Percentiles rank a stretch among this genome's conserved stretches.
phyloP scores from a whole-genome alignment of 1,284 basidiomycete genomes.

The Trametes hirsuta region DNA sequence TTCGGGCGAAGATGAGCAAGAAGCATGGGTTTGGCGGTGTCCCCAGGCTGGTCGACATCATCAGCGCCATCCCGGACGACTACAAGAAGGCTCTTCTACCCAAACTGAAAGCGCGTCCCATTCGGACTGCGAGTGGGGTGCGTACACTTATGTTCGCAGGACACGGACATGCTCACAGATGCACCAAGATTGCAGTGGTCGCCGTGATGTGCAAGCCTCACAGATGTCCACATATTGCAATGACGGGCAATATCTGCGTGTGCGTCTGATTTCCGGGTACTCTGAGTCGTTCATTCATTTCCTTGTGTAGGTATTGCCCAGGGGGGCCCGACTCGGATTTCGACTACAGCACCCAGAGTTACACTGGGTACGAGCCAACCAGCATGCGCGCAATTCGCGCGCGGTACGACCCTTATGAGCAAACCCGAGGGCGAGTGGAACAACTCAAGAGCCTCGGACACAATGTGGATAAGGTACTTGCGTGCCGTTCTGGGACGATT shows the following conservation, averaged over 20 bases:
- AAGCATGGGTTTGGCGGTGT: constrained; percentile 87
- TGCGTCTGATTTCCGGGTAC: constrained; percentile 43
- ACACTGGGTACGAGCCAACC: constrained; percentile 97
- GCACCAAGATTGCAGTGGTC: constrained; percentile 88
- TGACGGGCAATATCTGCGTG: constrained; percentile 99
- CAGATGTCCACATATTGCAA: constrained; percentile 98
- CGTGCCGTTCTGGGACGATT: constrained; percentile 8
- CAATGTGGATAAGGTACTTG: constrained; percentile 89
- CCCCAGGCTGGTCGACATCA: constrained; percentile 95
- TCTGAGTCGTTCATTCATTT: neutral
- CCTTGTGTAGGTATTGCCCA: constrained; percentile 84
- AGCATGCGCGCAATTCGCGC: constrained; percentile 99
- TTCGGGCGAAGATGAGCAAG: constrained; percentile 89
- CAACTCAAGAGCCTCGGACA: constrained; percentile 95
- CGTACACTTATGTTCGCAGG: constrained; percentile 31
- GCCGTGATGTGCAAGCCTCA: constrained; percentile 99
- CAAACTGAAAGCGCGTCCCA: constrained; percentile 91
- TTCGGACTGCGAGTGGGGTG: constrained; percentile 97
- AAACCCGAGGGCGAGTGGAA: constrained; percentile 93
- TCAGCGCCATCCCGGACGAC: constrained; percentile 97
- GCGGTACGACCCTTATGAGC: constrained; percentile 98
- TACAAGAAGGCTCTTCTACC: constrained; percentile 93
- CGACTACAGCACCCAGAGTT: constrained; percentile 98
- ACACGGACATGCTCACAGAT: constrained; percentile 12
- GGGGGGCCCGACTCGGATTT: constrained; percentile 99